phyloP scores from a whole-genome alignment of 2,329 filamentous ascomycete genomes.

The Colletotrichum scovillei region DNA sequence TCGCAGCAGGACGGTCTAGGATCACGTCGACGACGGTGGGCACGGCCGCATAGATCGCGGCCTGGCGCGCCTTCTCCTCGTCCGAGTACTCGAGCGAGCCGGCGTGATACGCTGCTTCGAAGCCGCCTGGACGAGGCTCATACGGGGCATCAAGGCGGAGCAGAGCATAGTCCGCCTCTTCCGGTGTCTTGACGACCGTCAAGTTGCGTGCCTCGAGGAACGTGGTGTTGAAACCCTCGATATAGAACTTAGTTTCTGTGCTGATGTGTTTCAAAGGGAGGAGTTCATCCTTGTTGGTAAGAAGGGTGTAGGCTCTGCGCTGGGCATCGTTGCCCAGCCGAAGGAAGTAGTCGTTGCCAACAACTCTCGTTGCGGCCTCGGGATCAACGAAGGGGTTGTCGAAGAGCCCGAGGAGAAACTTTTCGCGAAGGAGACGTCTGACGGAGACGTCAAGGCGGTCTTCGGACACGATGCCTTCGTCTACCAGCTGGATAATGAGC shows the following conservation, averaged over 20 bases:
- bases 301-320: conserved; percentile 42
- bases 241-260: conserved; percentile 37
- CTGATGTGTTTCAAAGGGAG: conserved; percentile 37
- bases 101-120: conserved; percentile 51
- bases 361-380: conserved; percentile 51
- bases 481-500: conserved; percentile 59
- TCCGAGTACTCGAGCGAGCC: conserved; percentile 54
- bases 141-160: conserved; percentile 53
- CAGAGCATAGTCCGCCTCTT: conserved; percentile 54
- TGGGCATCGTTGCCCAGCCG: conserved; percentile 39
- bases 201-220: conserved; percentile 40
- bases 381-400: conserved; percentile 62
- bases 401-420: conserved; percentile 63
- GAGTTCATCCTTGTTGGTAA: conserved; percentile 40
- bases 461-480: conserved; percentile 53
- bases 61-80: conserved; percentile 41
- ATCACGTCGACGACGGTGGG: conserved; percentile 57
- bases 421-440: conserved; percentile 58
- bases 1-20: conserved; percentile 52
- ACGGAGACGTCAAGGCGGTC: conserved; percentile 58
- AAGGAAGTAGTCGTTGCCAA: conserved; percentile 57
- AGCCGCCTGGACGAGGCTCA: conserved; percentile 52
- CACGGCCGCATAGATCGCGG: conserved; percentile 49
- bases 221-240: conserved; percentile 32
- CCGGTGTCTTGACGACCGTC: conserved; percentile 47